Evolutionary conservation across 176 grass and related monocot species (phyloP).

Genomic region (Phragmites australis): DNA sequence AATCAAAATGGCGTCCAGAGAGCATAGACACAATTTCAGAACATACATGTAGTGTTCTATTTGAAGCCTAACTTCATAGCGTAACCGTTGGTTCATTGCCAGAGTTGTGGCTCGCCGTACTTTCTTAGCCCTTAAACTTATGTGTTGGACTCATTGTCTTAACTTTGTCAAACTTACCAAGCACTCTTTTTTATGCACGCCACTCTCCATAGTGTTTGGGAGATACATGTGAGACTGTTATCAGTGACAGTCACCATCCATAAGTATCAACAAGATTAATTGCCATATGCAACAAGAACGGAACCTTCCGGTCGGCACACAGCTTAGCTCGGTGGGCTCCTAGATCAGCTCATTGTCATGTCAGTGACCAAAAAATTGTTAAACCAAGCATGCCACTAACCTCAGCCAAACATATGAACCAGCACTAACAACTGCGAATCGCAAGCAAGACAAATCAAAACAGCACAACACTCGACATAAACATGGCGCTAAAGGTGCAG

Average conservation of each 20-base stretch:
- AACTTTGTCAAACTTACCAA: not conserved
- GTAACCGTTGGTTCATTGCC: not conserved
- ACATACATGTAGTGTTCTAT: not conserved
- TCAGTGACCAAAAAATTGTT: conserved; percentile 9
- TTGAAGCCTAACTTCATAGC: not conserved
- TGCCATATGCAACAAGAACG: not conserved
- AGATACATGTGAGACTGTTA: conserved; percentile 15
- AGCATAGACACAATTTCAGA: not conserved
- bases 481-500: conserved; percentile 17
- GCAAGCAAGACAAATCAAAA: conserved; percentile 34
- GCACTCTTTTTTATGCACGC: not conserved
- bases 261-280: not conserved
- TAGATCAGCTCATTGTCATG: conserved; percentile 24
- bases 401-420: not conserved
- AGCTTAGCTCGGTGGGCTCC: conserved; percentile 26
- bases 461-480: conserved; percentile 23
- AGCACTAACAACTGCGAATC: conserved; percentile 33
- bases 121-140: not conserved
- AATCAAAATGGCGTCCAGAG: not conserved
- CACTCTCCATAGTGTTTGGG: not conserved
- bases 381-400: conserved; percentile 36
- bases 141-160: not conserved
- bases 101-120: not conserved
- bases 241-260: conserved; percentile 28
- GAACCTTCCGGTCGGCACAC: conserved; percentile 42